These are phyloP conservation scores for Salix exigua DNA, from an alignment of 345 rosid species.

Conservation along the genomic window DNA sequence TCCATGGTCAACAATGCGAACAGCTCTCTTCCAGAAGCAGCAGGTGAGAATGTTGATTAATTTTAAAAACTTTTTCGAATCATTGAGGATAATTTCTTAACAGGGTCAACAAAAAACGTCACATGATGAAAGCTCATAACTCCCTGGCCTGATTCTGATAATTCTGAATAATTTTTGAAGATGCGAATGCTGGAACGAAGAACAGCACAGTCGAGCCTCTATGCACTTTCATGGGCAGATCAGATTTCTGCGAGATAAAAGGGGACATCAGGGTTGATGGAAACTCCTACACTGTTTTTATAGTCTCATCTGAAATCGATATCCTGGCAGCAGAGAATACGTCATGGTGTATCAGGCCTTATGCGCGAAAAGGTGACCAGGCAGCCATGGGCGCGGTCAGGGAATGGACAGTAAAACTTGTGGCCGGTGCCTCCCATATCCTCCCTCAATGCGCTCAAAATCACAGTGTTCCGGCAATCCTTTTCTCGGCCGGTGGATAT, in stretches of 20 bases:
- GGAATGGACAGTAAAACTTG: constrained; percentile 59
- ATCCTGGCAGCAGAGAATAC: constrained; percentile 19
- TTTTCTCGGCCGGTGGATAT: constrained; percentile 78
- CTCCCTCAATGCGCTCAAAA: constrained; percentile 38
- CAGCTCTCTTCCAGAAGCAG: constrained; percentile 8
- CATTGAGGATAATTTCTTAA: not conserved
- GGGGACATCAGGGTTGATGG: constrained; percentile 61
- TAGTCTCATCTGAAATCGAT: constrained; percentile 23
- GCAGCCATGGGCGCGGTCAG: constrained; percentile 43
- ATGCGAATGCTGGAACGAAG: constrained; percentile 12
- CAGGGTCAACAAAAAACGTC: not conserved
- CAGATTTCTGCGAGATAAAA: constrained; percentile 57
- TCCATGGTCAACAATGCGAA: constrained; percentile 16
- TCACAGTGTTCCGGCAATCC: constrained; percentile 55
- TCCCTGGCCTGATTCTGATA: not conserved
- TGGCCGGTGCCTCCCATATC: constrained; percentile 1
- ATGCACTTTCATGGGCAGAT: constrained; percentile 41
- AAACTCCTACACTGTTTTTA: constrained; percentile 38
- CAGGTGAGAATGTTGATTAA: not conserved
- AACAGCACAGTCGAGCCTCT: constrained; percentile 23
- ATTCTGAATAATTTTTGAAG: not conserved
- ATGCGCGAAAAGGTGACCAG: constrained; percentile 59
- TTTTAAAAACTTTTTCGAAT: not conserved
- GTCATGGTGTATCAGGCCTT: constrained; percentile 54
- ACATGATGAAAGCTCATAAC: not conserved